Evolutionary conservation across 2,329 filamentous ascomycete genomes (phyloP).

Genomic region (Juglanconis juglandina): DNA sequence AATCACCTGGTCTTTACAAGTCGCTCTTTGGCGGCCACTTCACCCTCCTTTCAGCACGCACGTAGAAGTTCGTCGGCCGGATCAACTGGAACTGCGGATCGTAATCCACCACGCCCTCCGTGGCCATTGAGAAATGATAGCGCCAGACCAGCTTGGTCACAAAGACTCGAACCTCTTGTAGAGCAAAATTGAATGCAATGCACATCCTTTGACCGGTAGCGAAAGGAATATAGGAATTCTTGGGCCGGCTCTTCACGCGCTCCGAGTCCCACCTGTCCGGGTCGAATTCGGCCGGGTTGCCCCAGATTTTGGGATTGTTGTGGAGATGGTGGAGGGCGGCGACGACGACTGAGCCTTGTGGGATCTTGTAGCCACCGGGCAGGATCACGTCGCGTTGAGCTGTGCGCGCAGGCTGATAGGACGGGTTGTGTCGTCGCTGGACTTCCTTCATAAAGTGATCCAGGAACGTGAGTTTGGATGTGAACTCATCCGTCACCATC

Average conservation of each 20-base stretch:
- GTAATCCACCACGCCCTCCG: conserved; percentile 50
- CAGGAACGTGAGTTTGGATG: conserved; percentile 46
- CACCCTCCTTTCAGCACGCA: conserved; percentile 44
- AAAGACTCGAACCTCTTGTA: conserved; percentile 59
- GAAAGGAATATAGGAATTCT: conserved; percentile 56
- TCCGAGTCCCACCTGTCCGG: conserved; percentile 58
- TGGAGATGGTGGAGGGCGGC: conserved; percentile 49
- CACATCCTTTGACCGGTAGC: conserved; percentile 55
- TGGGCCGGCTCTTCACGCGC: conserved; percentile 48
- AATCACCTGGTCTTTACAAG: not conserved
- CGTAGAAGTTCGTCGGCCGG: conserved; percentile 52
- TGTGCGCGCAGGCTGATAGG: conserved; percentile 58
- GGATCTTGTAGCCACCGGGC: conserved; percentile 56
- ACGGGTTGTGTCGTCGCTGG: conserved; percentile 57
- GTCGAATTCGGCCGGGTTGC: conserved; percentile 55
- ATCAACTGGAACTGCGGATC: conserved; percentile 59
- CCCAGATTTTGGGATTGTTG: conserved; percentile 54
- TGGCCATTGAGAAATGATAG: conserved; percentile 53
- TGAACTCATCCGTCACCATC: conserved; percentile 44
- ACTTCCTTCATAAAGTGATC: conserved; percentile 61
- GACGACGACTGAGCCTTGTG: conserved; percentile 50
- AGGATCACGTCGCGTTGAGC: conserved; percentile 53
- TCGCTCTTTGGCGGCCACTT: conserved; percentile 40
- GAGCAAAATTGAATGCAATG: conserved; percentile 63
- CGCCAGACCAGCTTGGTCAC: conserved; percentile 56